Conservation (phyloP, 768 basidiomycete genomes). For the Tremella fuciformis region DNA sequence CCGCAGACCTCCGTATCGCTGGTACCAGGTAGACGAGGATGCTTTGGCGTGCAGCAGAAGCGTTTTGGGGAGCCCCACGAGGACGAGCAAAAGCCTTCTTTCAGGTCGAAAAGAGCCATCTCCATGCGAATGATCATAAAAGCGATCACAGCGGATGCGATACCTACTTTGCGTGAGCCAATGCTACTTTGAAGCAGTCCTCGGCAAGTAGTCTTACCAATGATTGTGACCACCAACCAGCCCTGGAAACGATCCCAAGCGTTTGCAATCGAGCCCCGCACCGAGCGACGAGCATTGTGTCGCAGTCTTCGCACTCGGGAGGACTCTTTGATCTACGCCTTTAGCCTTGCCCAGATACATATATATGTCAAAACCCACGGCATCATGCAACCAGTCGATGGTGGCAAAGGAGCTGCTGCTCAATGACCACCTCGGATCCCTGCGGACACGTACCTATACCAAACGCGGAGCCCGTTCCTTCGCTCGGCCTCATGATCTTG, state of each 20-base stretch:
- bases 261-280: slow-evolving; percentile 65
- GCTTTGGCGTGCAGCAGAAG: slow-evolving; percentile 69
- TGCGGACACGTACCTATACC: slow-evolving; percentile 48
- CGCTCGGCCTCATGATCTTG: slow-evolving; percentile 57
- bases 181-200: too few species aligned
- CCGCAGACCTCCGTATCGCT: slow-evolving; percentile 57
- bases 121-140: slow-evolving; percentile 83
- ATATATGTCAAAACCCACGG: slow-evolving; percentile 52
- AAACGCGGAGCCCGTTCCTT: slow-evolving; percentile 68
- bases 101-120: slow-evolving; percentile 84
- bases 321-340: slow-evolving; percentile 74
- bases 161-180: slow-evolving; percentile 56
- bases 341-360: slow-evolving; percentile 9
- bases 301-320: slow-evolving; percentile 72
- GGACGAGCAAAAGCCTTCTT: slow-evolving; percentile 77
- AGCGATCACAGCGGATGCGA: slow-evolving; percentile 78
- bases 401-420: slow-evolving; percentile 63
- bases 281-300: slow-evolving; percentile 57
- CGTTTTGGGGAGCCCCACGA: slow-evolving; percentile 71
- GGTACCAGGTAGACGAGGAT: slow-evolving; percentile 18
- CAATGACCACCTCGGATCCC: slow-evolving; percentile 7
- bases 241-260: slow-evolving; percentile 74
- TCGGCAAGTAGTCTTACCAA: slow-evolving; percentile 54
- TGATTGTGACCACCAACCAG: slow-evolving; percentile 83
- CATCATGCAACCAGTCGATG: slow-evolving; percentile 94